Base-by-base conservation (phyloP, 139 green algal genomes). In the Chlorella sp. region DNA sequence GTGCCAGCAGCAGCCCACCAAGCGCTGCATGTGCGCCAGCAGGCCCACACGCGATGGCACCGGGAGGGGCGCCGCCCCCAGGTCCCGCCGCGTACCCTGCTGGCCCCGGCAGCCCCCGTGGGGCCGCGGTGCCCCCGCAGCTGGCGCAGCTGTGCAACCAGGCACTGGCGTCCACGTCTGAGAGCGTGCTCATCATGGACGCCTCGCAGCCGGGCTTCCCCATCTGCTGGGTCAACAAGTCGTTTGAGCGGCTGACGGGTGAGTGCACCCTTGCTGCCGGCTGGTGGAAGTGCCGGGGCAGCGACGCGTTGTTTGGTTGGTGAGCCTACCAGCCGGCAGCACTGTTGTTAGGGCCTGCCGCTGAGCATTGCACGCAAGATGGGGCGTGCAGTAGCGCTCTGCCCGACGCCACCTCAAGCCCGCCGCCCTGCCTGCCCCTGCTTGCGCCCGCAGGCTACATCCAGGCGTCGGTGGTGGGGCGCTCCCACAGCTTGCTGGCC, bases 401-500 rank as follows among this genome's bases (percentile, higher is more conserved):
- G 28, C 30, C 64, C 32, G 7, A 0, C 64, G 7, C 28, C 17
- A 9, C 32, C 20, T 14, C 32, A 70, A n/a, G 1, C 17, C 60
- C 34, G 0, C 17, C 48, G 36, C 40, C 20, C 40, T 36, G 26
- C 41, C 43, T 0, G 0, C 30, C 13, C 30, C 8, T 13, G 8
- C 51, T 56, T 58, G 16, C 9, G 38, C 34, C 30, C 60, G 58
- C 86, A 85, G 86, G 95, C 3, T 98, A 98, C 89, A 85, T 85
- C 13, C 41, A 72, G 38, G 83, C 78, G 26, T 88, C 95, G 46
- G 84, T 90, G 67, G 83, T 96, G 34, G 89, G 88, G 51, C 89
- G 90, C 19, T 96, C 96, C 85, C 96, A 95, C 88, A 90, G 95
- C 79, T 97, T 93, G 82, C 82, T 95, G 68, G 94, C 98, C 91